phyloP scores from a whole-genome alignment of 2,329 filamentous ascomycete genomes.

The Aurifilum marmelostoma region DNA sequence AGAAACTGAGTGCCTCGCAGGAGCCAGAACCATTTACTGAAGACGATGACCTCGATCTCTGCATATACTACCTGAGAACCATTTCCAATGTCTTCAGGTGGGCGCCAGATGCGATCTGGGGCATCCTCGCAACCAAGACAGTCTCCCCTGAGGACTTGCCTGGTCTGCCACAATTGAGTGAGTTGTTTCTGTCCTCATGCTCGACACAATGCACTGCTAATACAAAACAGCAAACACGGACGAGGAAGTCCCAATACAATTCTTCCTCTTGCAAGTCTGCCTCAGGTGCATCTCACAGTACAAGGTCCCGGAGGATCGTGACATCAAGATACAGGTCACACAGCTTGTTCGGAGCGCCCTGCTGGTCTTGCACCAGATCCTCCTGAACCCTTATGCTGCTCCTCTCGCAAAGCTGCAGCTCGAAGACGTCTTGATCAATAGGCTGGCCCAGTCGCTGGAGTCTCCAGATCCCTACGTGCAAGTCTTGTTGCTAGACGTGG shows the following conservation, averaged over 20 bases:
- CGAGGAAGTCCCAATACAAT: constrained; percentile 64
- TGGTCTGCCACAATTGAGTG: constrained; percentile 54
- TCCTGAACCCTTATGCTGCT: constrained; percentile 64
- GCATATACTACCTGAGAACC: constrained; percentile 76
- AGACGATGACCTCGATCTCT: constrained; percentile 74
- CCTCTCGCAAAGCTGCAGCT: constrained; percentile 66
- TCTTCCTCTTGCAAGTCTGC: constrained; percentile 69
- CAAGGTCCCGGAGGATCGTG: constrained; percentile 39
- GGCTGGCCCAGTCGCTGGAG: constrained; percentile 63
- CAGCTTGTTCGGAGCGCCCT: constrained; percentile 74
- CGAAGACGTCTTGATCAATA: constrained; percentile 71
- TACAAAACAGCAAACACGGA: constrained; percentile 52
- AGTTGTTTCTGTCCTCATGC: constrained; percentile 37
- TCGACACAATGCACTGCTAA: constrained; percentile 31
- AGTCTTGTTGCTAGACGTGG: constrained; percentile 76
- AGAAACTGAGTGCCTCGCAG: constrained; percentile 34
- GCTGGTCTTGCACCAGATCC: constrained; percentile 70
- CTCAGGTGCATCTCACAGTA: constrained; percentile 61
- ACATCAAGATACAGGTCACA: constrained; percentile 56
- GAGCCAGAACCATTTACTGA: constrained; percentile 46
- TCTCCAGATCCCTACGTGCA: constrained; percentile 72
- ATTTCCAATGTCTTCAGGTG: constrained; percentile 73
- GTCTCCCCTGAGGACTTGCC: constrained; percentile 52
- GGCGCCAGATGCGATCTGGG: constrained; percentile 71
- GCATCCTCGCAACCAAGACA: constrained; percentile 66